Conservation (phyloP, 805 yeast species). For the Diddensiella transvaalensis region DNA sequence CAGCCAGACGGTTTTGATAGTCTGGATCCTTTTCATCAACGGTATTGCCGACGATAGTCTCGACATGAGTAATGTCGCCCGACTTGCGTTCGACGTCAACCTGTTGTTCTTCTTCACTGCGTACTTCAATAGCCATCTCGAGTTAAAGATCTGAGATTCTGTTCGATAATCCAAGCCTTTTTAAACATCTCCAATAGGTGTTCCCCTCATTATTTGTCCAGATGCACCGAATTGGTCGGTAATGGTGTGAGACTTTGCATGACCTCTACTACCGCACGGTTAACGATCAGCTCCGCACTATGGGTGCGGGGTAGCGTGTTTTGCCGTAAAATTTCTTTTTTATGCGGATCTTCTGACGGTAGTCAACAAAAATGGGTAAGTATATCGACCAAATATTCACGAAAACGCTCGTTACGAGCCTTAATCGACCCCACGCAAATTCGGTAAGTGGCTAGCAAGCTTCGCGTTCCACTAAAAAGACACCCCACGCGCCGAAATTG, state of each 20-base stretch:
- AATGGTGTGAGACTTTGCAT: background rate
- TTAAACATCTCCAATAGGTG: background rate
- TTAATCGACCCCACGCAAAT: too few relatives aligned
- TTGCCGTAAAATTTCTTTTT: background rate
- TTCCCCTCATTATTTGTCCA: background rate
- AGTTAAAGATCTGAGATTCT: too few relatives aligned
- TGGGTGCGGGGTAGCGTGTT: background rate
- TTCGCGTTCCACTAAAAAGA: too few relatives aligned
- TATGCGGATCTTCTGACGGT: background rate
- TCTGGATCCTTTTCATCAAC: constrained; percentile 2
- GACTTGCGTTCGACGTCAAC: background rate
- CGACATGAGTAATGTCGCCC: constrained; percentile 5
- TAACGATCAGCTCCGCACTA: background rate
- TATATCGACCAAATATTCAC: too few relatives aligned
- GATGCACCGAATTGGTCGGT: too few relatives aligned
- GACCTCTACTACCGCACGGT: background rate
- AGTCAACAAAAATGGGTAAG: too few relatives aligned
- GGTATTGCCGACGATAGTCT: background rate
- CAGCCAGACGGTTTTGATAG: background rate
- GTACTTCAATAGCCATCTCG: background rate
- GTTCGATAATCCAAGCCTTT: too few relatives aligned
- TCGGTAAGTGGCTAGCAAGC: too few relatives aligned
- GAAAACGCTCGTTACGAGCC: too few relatives aligned
- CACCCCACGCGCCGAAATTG: too few relatives aligned
- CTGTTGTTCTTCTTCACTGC: background rate